These are phyloP conservation scores for Trichoderma lentiforme DNA, from an alignment of 2,329 filamentous ascomycete species.

Conservation along the genomic window DNA sequence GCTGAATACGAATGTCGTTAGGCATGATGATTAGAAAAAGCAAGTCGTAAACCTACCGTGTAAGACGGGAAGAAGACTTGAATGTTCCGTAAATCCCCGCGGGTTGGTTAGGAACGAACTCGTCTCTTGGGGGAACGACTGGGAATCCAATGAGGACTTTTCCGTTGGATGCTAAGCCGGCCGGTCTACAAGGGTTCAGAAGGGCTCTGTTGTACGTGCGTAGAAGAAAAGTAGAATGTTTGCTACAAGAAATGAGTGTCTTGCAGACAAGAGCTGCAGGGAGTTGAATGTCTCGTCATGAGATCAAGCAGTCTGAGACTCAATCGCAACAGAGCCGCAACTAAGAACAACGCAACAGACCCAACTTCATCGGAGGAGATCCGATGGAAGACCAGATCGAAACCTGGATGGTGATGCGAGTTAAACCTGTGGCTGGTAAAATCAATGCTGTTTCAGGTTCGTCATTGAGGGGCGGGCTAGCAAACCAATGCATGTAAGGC, in stretches of 20 bases:
- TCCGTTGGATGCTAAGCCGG: background rate
- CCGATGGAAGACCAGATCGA: background rate
- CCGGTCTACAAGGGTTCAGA: background rate
- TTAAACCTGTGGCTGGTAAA: conserved; percentile 6
- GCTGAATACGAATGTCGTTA: background rate
- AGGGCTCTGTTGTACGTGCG: background rate
- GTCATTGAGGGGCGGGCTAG: conserved; percentile 13
- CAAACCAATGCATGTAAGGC: background rate
- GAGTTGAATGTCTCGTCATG: background rate
- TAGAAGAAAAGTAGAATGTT: background rate
- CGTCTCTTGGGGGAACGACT: background rate
- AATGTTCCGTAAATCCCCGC: background rate
- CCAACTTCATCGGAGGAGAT: background rate
- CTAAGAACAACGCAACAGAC: background rate
- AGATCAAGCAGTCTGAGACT: background rate
- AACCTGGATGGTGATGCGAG: conserved; percentile 1
- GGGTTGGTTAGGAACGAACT: background rate
- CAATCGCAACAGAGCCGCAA: background rate
- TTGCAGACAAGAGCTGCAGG: background rate
- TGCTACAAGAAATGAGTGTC: background rate
- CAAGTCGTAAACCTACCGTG: background rate
- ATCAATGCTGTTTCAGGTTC: conserved; percentile 19
- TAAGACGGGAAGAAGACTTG: background rate
- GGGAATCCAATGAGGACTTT: background rate
- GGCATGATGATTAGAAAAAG: background rate